phyloP scores from a whole-genome alignment of 108 stramenopile genomes.

The Skeletonema tropicum region DNA sequence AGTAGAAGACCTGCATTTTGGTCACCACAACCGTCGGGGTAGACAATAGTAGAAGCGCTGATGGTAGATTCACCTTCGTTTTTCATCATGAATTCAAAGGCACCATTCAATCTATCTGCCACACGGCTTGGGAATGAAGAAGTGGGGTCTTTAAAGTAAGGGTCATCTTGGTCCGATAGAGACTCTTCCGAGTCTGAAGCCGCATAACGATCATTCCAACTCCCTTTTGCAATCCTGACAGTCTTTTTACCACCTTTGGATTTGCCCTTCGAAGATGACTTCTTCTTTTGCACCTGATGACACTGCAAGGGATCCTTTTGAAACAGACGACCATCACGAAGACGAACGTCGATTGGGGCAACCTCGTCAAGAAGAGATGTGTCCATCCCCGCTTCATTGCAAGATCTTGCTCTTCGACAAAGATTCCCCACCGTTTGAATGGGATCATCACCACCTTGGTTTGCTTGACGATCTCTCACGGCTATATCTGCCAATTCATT shows the following conservation, averaged over 20 bases:
- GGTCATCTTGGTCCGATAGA: slow-evolving; percentile 23
- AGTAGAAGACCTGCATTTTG: slow-evolving; percentile 24
- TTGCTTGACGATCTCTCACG: neutral
- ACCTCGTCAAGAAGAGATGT: slow-evolving; percentile 43
- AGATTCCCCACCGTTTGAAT: slow-evolving; percentile 48
- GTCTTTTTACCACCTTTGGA: slow-evolving; percentile 2
- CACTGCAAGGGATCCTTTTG: slow-evolving; percentile 44
- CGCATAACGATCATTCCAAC: neutral
- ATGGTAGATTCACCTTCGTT: slow-evolving; percentile 10
- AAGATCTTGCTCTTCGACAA: slow-evolving; percentile 31
- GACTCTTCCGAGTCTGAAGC: slow-evolving; percentile 26
- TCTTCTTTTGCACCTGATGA: slow-evolving; percentile 20
- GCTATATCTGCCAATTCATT: slow-evolving; percentile 20
- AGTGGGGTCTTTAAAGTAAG: slow-evolving; percentile 36
- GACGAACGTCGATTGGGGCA: slow-evolving; percentile 43
- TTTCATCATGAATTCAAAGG: slow-evolving; percentile 23
- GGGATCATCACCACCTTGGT: slow-evolving; percentile 32
- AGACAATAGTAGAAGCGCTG: neutral
- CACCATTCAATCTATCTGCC: slow-evolving; percentile 39
- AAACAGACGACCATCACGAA: slow-evolving; percentile 37
- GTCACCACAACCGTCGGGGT: neutral
- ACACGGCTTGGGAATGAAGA: slow-evolving; percentile 38
- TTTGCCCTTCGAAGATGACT: neutral
- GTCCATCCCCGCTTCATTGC: slow-evolving; percentile 31
- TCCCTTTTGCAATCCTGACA: slow-evolving; percentile 5